These are phyloP conservation scores for Acanthamoeba lenticulata DNA, from an alignment of 208 protist species.

Conservation along the genomic window DNA sequence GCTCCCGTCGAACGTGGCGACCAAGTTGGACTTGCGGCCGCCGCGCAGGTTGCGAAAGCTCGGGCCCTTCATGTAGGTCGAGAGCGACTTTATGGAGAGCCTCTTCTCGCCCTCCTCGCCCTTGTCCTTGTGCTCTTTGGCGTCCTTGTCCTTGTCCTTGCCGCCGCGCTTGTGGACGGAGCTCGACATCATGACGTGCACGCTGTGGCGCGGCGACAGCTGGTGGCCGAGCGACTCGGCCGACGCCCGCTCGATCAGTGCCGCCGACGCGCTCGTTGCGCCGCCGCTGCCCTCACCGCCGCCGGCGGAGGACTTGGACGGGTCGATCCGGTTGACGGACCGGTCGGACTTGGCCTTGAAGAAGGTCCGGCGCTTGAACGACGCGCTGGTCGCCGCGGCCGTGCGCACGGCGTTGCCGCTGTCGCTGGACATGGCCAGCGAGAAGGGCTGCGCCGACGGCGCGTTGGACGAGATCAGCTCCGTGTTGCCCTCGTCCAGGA, in stretches of 20 bases:
- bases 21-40: not conserved
- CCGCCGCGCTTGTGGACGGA: not conserved
- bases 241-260: not conserved
- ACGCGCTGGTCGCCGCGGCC: not conserved
- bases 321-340: not conserved
- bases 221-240: not conserved
- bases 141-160: not conserved
- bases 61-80: not conserved
- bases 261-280: not conserved
- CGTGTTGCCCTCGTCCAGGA: conserved; percentile 54
- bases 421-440: not conserved
- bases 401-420: not conserved
- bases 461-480: not conserved
- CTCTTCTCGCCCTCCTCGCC: not conserved
- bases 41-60: not conserved
- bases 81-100: conserved; percentile 1
- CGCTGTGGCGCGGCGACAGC: not conserved
- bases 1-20: not conserved
- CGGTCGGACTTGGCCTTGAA: conserved; percentile 21
- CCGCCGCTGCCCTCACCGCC: not conserved
- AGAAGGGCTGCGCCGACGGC: not conserved
- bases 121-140: not conserved
- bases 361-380: not conserved
- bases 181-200: not conserved
- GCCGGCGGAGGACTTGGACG: not conserved